These are phyloP conservation scores for Saitozyma sp. DNA, from an alignment of 768 basidiomycete genomes.

Conservation along the genomic window DNA sequence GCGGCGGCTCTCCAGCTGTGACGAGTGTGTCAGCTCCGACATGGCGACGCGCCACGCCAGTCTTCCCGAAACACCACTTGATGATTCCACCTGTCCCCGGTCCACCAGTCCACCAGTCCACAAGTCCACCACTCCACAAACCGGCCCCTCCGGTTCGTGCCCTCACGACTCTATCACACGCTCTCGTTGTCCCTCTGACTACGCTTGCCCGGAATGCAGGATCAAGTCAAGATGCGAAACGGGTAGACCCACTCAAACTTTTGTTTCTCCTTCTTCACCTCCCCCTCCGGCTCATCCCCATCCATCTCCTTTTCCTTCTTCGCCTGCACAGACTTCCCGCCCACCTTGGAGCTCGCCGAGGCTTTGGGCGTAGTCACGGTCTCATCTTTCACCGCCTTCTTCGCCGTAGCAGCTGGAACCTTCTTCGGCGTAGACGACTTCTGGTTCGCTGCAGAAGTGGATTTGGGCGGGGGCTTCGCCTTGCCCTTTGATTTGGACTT, in stretches of 20 bases:
- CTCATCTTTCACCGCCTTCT: conserved; percentile 4
- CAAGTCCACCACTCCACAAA: too few relatives aligned
- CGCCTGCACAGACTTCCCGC: conserved; percentile 23
- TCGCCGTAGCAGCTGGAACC: background rate
- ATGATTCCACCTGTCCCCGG: too few relatives aligned
- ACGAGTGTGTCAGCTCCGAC: background rate
- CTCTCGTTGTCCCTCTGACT: too few relatives aligned
- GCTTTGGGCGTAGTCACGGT: background rate
- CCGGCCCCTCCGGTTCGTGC: too few relatives aligned
- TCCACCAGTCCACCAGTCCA: too few relatives aligned
- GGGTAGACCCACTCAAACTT: conserved; percentile 52
- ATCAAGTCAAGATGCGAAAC: too few relatives aligned
- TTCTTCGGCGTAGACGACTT: conserved; percentile 20
- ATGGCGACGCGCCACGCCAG: conserved; percentile 9
- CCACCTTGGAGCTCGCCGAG: background rate
- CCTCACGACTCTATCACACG: too few relatives aligned
- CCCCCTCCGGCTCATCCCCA: conserved; percentile 20
- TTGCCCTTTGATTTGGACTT: conserved; percentile 22
- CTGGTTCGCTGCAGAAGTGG: conserved; percentile 6
- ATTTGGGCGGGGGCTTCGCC: conserved; percentile 8
- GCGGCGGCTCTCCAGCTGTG: conserved; percentile 50
- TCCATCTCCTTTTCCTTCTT: conserved; percentile 1
- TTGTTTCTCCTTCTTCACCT: conserved; percentile 10
- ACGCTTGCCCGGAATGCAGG: too few relatives aligned
- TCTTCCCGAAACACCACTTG: background rate